Base-by-base conservation (phyloP, 257 asterid genomes). In the Rubia yunnanensis region DNA sequence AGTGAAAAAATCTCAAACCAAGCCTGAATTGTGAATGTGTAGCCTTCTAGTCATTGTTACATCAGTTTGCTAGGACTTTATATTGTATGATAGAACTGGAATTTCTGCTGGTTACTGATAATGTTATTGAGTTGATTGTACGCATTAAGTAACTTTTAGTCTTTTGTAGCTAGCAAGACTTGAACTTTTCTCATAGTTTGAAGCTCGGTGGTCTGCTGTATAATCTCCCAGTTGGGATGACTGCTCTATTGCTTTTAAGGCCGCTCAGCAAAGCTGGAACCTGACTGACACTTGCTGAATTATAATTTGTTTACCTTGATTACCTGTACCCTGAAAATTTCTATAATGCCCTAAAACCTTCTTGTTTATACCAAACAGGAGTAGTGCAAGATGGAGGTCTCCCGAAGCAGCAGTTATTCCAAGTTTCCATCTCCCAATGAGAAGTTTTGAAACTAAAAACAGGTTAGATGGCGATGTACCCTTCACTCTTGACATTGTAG, bases 341-440 rank as follows among this genome's bases (percentile, higher is more conserved):
- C 2, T 24, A 24, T n/a, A 5, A 11, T 67, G 23, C 48, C 28
- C 39, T 75, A 63, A 69, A 73, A 30, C 15, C 26, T 20, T 14
- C 60, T 56, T 50, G 60, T 11, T 67, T 69, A 69, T 56, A 49
- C 73, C 49, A 38, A 70, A 55, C 83, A 85, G 95, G 80, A 69
- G 73, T 80, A 78, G 10, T 65, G 59, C 70, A 52, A 81, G 68
- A 65, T 88, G 98, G 95, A 81, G 79, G 66, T 73, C 85, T 5
- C 90, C 94, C 44, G 63, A 74, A 76, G 96, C 95, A 44, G 96
- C 95, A 48, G 80, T 84, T 27, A 52, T 82, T 68, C 89, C 89
- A 67, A 75, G 79, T 76, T 39, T 83, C 66, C 96, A 92, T 78
- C 95, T 88, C 11, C 98, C 95, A 8, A 92, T 88, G 98, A 86